These are phyloP conservation scores for Pouteria campechiana DNA, from an alignment of 179 eudicot genomes.

Conservation along the genomic window DNA sequence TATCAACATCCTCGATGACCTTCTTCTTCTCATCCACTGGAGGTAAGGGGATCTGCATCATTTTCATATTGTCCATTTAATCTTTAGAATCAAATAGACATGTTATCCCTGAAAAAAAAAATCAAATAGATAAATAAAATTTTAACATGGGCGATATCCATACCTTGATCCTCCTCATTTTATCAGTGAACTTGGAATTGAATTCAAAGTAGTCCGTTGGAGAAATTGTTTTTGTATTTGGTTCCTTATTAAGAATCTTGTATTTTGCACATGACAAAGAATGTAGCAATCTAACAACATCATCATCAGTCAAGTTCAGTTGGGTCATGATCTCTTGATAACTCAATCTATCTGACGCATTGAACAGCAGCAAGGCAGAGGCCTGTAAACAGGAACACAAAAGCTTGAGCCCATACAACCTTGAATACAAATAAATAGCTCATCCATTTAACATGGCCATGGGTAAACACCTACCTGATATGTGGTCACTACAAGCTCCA, in stretches of 20 bases:
- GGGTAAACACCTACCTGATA: constrained; percentile 16
- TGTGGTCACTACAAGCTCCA: constrained; percentile 13
- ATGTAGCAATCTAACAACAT: constrained; percentile 15
- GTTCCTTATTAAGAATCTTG: constrained; percentile 16
- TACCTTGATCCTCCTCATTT: too few species aligned
- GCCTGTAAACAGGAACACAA: constrained; percentile 3
- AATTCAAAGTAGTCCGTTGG: constrained; percentile 9
- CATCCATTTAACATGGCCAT: too few species aligned
- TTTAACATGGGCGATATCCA: not conserved
- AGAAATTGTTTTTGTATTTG: constrained; percentile 11
- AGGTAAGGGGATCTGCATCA: constrained; percentile 20
- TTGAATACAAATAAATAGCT: not conserved
- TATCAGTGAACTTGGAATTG: constrained; percentile 16
- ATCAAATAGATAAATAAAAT: not conserved
- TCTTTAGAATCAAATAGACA: not conserved
- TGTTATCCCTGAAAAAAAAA: not conserved
- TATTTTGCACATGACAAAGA: constrained; percentile 18
- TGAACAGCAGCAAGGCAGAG: constrained; percentile 13
- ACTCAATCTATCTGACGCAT: constrained; percentile 10
- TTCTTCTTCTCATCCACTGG: constrained; percentile 29
- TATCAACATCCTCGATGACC: constrained; percentile 27
- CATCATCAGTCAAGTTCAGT: constrained; percentile 14
- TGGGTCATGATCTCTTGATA: constrained; percentile 16
- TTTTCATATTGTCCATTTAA: too few species aligned
- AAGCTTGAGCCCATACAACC: not conserved